A percentile compares a stretch with the other conserved stretches of the same genome.
Conservation (phyloP, 352 stramenopile species). For the Globisporangium radiosum region DNA sequence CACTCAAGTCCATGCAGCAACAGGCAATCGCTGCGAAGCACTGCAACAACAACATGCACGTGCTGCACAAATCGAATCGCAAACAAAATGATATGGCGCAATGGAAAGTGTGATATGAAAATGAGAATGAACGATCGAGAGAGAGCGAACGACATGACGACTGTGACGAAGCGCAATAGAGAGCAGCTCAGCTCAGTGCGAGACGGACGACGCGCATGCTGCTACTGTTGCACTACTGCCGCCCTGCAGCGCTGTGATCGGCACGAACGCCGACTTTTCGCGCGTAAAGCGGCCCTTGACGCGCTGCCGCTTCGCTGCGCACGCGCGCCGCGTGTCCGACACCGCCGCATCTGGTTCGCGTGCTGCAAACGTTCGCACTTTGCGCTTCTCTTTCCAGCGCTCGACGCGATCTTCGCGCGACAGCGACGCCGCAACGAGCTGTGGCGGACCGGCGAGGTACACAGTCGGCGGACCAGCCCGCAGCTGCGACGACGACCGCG, state of each 20-base stretch:
- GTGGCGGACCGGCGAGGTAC: conserved; percentile 28
- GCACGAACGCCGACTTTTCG: conserved; percentile 49
- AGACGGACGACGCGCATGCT: too few species aligned
- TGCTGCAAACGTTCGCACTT: conserved; percentile 15
- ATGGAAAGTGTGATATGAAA: neutral
- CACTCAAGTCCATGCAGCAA: too few species aligned
- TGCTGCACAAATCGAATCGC: neutral
- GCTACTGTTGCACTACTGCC: neutral
- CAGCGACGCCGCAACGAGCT: conserved; percentile 6
- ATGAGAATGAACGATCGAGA: neutral
- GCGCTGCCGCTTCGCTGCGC: conserved; percentile 53
- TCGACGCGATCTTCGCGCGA: conserved; percentile 21
- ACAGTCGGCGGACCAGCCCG: conserved; percentile 4
- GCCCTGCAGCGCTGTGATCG: conserved; percentile 56
- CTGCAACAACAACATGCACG: too few species aligned
- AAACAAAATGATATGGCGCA: neutral
- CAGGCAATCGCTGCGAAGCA: too few species aligned
- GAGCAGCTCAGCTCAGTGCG: neutral
- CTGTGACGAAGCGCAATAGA: neutral
- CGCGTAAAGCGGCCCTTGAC: conserved; percentile 59
- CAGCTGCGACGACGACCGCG: conserved; percentile 4
- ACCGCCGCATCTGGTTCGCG: conserved; percentile 22
- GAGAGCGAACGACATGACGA: neutral
- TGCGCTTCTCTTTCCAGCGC: conserved; percentile 38
- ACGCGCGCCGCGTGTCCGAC: conserved; percentile 44